phyloP scores from a whole-genome alignment of 2,329 filamentous ascomycete species.

The Cercospora sp. region DNA sequence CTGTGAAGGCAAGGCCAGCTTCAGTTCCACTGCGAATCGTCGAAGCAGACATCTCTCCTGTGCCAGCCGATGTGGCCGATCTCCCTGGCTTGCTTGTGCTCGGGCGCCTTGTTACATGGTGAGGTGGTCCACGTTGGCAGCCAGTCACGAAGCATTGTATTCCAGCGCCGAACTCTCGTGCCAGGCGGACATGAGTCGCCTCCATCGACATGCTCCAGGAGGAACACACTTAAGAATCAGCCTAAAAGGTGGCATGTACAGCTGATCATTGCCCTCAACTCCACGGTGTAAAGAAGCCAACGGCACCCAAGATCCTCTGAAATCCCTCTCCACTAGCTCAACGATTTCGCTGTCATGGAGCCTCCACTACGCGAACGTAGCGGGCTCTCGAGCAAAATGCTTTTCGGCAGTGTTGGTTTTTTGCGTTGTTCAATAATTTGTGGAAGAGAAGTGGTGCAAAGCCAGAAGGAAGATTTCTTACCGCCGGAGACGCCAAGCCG shows the following conservation, averaged over 20 bases:
- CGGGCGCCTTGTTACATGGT: too few relatives aligned
- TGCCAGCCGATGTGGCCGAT: neutral
- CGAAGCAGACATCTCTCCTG: neutral
- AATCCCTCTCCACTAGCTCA: slow-evolving; percentile 42
- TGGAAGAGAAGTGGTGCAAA: slow-evolving; percentile 22
- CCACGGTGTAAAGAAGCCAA: slow-evolving; percentile 38
- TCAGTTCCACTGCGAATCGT: neutral
- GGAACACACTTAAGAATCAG: neutral
- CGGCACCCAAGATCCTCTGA: slow-evolving; percentile 44
- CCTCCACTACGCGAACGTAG: slow-evolving; percentile 36
- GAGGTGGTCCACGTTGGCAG: too few relatives aligned
- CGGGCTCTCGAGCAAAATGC: slow-evolving; percentile 45
- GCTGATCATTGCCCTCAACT: slow-evolving; percentile 44
- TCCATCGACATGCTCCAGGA: neutral
- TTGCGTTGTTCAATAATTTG: slow-evolving; percentile 42
- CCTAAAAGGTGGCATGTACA: slow-evolving; percentile 33
- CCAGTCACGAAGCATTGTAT: neutral
- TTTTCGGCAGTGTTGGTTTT: slow-evolving; percentile 43
- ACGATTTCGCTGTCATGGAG: slow-evolving; percentile 46
- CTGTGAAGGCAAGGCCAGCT: neutral
- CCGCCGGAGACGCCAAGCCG: slow-evolving; percentile 4
- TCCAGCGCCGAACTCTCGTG: neutral
- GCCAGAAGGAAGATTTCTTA: slow-evolving; percentile 16
- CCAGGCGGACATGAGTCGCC: too few relatives aligned
- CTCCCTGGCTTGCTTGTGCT: neutral